Percentiles rank a stretch among this genome's conserved stretches.
phyloP scores from a whole-genome alignment of 352 stramenopile species.

The Phytophthora agathidicida region DNA sequence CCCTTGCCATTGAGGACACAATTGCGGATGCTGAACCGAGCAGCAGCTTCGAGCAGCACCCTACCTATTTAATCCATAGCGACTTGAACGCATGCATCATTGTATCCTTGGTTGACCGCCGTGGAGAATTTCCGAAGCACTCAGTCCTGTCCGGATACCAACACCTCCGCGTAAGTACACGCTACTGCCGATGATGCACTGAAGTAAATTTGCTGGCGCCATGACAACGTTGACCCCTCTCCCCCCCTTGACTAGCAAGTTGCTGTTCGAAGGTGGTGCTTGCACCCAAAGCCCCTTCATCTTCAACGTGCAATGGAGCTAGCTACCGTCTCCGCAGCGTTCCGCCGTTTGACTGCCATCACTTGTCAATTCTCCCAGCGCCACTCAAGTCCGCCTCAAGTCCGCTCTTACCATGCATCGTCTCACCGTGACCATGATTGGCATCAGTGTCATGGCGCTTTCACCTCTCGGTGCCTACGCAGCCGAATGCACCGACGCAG shows the following conservation, averaged over 20 bases:
- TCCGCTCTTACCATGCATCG: too few species aligned
- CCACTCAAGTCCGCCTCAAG: neutral
- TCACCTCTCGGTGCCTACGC: neutral
- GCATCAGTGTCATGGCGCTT: neutral
- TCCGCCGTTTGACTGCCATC: slow-evolving; percentile 2
- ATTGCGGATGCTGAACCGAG: too few species aligned
- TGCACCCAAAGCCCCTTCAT: slow-evolving; percentile 1
- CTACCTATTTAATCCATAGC: too few species aligned
- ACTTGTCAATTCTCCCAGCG: neutral
- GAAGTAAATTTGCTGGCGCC: slow-evolving; percentile 16
- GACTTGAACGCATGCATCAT: too few species aligned
- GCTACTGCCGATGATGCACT: neutral
- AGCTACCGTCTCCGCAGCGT: slow-evolving; percentile 1
- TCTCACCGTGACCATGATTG: neutral
- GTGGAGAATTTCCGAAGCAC: too few species aligned
- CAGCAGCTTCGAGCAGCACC: too few species aligned
- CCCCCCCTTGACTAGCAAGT: too few species aligned
- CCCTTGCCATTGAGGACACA: too few species aligned
- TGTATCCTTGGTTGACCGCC: too few species aligned
- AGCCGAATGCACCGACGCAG: slow-evolving; percentile 18
- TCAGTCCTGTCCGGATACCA: neutral
- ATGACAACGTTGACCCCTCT: neutral
- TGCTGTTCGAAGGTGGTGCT: neutral
- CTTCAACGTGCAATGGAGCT: slow-evolving; percentile 4
- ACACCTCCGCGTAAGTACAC: neutral